phyloP scores from a whole-genome alignment of 441 rosid species.

The Eruca vesicaria region DNA sequence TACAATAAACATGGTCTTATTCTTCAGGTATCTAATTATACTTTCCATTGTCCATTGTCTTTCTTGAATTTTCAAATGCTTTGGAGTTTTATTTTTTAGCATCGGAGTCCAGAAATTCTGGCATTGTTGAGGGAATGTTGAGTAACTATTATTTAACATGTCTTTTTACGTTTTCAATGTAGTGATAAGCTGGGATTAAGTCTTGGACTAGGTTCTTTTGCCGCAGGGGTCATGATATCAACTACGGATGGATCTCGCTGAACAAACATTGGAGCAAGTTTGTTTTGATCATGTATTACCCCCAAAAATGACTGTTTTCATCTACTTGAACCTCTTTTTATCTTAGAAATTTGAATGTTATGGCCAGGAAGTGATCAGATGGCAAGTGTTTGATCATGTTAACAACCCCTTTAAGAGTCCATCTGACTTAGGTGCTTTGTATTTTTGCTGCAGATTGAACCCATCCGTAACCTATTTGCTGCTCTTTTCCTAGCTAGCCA shows the following conservation, averaged over 20 bases:
- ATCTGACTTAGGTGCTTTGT: neutral
- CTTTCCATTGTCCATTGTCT: constrained; percentile 15
- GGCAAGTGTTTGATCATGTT: too few species aligned
- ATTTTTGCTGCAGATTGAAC: constrained; percentile 67
- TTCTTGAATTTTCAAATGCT: constrained; percentile 18
- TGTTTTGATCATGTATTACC: constrained; percentile 25
- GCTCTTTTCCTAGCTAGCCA: constrained; percentile 98
- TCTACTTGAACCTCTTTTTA: neutral
- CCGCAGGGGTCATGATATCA: constrained; percentile 97
- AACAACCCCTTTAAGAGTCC: too few species aligned
- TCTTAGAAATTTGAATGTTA: neutral
- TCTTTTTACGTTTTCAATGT: constrained; percentile 62
- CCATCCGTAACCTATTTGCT: constrained; percentile 94
- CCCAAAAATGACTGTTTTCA: constrained; percentile 8
- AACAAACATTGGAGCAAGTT: constrained; percentile 96
- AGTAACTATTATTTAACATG: constrained; percentile 2
- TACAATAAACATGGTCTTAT: too few species aligned
- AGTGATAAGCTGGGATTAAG: constrained; percentile 95
- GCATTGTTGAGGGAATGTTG: constrained; percentile 82
- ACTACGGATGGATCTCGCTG: constrained; percentile 94
- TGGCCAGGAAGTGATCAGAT: neutral
- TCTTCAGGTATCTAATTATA: constrained; percentile 62
- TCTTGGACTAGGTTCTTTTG: constrained; percentile 96
- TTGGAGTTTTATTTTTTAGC: constrained; percentile 29
- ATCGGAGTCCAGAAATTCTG: constrained; percentile 81